Percentiles rank a stretch among this genome's conserved stretches.
phyloP scores from a whole-genome alignment of 768 basidiomycete genomes.

The Pilatotrama ljubarskyi region DNA sequence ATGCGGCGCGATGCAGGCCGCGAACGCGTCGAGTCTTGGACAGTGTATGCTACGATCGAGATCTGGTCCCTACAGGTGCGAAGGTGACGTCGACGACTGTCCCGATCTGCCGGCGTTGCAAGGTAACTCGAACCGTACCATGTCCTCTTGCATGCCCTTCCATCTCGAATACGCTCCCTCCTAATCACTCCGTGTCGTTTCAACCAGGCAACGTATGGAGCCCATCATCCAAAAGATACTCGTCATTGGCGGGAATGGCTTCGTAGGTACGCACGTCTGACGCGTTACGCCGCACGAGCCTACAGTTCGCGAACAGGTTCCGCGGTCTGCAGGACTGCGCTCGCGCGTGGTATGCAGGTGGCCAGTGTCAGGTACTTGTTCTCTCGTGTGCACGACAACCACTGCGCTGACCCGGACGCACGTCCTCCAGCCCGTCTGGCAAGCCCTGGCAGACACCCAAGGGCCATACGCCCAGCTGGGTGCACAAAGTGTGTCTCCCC shows the following conservation, averaged over 20 bases:
- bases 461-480: conserved; percentile 89
- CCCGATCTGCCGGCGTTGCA: not conserved
- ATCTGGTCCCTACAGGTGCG: not conserved
- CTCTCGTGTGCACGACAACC: not conserved
- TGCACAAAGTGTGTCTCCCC: conserved; percentile 53
- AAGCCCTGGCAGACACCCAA: conserved; percentile 83
- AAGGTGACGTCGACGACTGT: conserved; percentile 8
- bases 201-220: conserved; percentile 16
- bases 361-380: conserved; percentile 77
- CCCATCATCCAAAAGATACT: conserved; percentile 59
- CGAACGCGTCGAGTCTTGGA: too few species aligned
- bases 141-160: not conserved
- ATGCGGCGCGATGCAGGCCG: too few species aligned
- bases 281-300: not conserved
- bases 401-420: not conserved
- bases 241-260: conserved; percentile 99
- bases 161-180: not conserved
- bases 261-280: conserved; percentile 66
- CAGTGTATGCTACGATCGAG: not conserved
- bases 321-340: conserved; percentile 86
- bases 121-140: not conserved
- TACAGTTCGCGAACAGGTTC: conserved; percentile 61
- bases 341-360: conserved; percentile 82
- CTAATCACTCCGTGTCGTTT: not conserved
- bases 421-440: conserved; percentile 71